Conservation (phyloP, 2,329 filamentous ascomycete genomes). For the Graphilbum sp. region DNA sequence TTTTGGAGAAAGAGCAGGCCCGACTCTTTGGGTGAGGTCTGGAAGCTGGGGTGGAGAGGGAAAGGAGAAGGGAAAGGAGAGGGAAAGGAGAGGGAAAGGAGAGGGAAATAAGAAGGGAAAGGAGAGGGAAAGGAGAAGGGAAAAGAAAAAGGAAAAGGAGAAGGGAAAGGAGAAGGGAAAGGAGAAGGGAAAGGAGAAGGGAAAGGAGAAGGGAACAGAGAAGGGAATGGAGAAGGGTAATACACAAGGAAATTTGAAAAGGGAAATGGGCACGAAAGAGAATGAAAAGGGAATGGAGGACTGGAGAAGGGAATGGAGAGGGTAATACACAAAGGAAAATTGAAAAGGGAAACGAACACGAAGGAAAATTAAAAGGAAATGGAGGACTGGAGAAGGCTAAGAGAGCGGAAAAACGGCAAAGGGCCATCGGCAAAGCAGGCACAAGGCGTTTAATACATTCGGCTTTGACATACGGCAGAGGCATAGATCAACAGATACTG, state of each 20-base stretch:
- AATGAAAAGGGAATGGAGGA: not conserved
- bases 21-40: too few species aligned
- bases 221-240: not conserved
- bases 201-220: not conserved
- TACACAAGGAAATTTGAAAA: not conserved
- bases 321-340: not conserved
- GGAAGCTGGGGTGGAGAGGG: too few species aligned
- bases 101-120: not conserved
- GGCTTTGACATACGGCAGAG: too few species aligned
- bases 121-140: slow-evolving; percentile 4
- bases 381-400: too few species aligned
- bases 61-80: not conserved
- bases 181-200: not conserved
- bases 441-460: too few species aligned
- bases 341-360: too few species aligned
- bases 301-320: not conserved
- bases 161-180: not conserved
- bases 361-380: too few species aligned
- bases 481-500: too few species aligned
- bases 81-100: not conserved
- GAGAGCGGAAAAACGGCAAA: too few species aligned
- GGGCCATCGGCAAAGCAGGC: too few species aligned
- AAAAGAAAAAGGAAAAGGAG: not conserved
- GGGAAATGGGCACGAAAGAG: too few species aligned
- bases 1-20: not conserved